A percentile compares a stretch with the other conserved stretches of the same genome.
Evolutionary conservation across 2,329 filamentous ascomycete genomes (phyloP).

Genomic region (Arachnomyces sp.): DNA sequence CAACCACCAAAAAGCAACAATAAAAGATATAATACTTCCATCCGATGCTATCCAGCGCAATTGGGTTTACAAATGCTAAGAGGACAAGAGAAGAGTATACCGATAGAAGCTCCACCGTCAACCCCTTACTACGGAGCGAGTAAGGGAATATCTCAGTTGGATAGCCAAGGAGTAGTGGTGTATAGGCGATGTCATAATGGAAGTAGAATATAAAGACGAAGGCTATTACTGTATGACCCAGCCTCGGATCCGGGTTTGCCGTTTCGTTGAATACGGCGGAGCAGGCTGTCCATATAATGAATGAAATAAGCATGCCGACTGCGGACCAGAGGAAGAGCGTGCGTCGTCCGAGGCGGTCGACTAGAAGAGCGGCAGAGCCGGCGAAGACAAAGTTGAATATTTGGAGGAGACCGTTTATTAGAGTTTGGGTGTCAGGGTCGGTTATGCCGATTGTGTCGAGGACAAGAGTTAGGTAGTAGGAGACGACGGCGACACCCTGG

Average conservation of each 20-base stretch:
- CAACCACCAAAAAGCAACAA: constrained; percentile 20
- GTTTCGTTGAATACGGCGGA: constrained; percentile 16
- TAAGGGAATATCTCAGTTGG: constrained; percentile 54
- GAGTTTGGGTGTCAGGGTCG: constrained; percentile 25
- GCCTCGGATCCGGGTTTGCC: constrained; percentile 4
- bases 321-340: constrained; percentile 16
- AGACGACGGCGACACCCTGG: constrained; percentile 25
- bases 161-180: constrained; percentile 51
- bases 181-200: constrained; percentile 55
- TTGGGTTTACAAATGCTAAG: constrained; percentile 26
- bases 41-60: constrained; percentile 24
- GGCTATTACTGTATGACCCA: constrained; percentile 38
- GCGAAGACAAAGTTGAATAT: constrained; percentile 19
- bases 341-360: constrained; percentile 19
- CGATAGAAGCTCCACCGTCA: constrained; percentile 18
- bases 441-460: constrained; percentile 32
- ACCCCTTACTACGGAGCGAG: constrained; percentile 39
- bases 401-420: constrained; percentile 31
- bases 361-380: constrained; percentile 13
- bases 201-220: constrained; percentile 55
- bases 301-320: constrained; percentile 19
- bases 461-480: constrained; percentile 29
- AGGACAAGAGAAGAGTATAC: constrained; percentile 19
- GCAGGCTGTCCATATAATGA: constrained; percentile 17
- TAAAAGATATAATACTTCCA: constrained; percentile 32